Conservation (phyloP, 257 asterid species). For the Ligustrum vulgare region DNA sequence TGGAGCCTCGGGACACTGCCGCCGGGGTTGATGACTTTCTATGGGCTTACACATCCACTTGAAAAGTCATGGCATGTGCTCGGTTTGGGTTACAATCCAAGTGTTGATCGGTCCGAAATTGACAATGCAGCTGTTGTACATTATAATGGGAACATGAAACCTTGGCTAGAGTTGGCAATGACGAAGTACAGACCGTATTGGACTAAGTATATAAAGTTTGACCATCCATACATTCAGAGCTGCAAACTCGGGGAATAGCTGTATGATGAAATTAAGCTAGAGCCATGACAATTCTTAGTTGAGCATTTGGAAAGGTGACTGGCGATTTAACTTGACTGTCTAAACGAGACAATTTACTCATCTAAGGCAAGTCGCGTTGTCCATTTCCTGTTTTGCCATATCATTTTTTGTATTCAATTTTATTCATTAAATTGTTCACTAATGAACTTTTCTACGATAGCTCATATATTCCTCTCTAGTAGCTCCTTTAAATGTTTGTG, state of each 20-base stretch:
- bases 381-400: slow-evolving; percentile 14
- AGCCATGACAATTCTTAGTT: slow-evolving; percentile 21
- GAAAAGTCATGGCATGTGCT: slow-evolving; percentile 98
- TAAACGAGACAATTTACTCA: slow-evolving; percentile 13
- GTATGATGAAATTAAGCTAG: slow-evolving; percentile 19
- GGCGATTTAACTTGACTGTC: neutral
- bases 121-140: slow-evolving; percentile 96
- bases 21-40: slow-evolving; percentile 93
- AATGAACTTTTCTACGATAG: slow-evolving; percentile 24
- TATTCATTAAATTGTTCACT: slow-evolving; percentile 30
- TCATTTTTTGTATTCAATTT: slow-evolving; percentile 28
- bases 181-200: slow-evolving; percentile 87
- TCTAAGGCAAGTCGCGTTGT: slow-evolving; percentile 22
- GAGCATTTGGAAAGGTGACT: slow-evolving; percentile 19
- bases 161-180: slow-evolving; percentile 98
- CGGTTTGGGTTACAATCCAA: slow-evolving; percentile 95
- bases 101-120: slow-evolving; percentile 74
- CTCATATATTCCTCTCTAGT: slow-evolving; percentile 20
- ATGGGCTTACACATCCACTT: slow-evolving; percentile 91
- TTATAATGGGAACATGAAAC: slow-evolving; percentile 98
- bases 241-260: slow-evolving; percentile 75
- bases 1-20: slow-evolving; percentile 99
- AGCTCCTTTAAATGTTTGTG: slow-evolving; percentile 14
- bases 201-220: slow-evolving; percentile 78
- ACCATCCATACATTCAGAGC: slow-evolving; percentile 72